Percentiles rank a stretch among this genome's conserved stretches.
These are phyloP conservation scores for Backusella tuberculispora DNA, from an alignment of 192 early-diverging fungal species.

Conservation along the genomic window DNA sequence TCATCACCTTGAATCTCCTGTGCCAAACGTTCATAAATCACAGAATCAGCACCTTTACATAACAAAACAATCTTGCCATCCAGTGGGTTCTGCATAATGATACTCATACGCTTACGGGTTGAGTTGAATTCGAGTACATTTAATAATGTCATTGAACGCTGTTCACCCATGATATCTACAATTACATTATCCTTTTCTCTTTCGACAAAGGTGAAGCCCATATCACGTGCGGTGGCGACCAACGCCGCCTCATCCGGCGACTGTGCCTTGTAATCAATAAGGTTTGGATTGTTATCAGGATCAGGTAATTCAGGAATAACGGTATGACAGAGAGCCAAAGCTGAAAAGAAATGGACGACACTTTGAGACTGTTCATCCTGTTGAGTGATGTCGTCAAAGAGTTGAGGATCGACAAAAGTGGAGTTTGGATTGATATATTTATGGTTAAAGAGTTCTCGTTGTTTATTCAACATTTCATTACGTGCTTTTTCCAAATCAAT, in stretches of 20 bases:
- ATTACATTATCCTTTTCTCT: constrained; percentile 72
- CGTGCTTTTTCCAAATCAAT: constrained; percentile 44
- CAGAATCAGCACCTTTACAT: constrained; percentile 94
- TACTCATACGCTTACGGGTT: constrained; percentile 93
- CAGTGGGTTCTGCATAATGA: constrained; percentile 74
- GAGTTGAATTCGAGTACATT: constrained; percentile 89
- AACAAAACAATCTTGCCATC: constrained; percentile 69
- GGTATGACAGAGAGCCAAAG: constrained; percentile 69
- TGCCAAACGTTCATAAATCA: constrained; percentile 80
- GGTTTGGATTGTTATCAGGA: constrained; percentile 45
- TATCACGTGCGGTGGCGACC: constrained; percentile 81
- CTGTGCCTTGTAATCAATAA: constrained; percentile 87
- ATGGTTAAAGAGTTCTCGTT: constrained; percentile 58
- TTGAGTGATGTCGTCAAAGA: constrained; percentile 25
- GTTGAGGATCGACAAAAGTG: constrained; percentile 68
- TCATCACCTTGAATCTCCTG: constrained; percentile 31
- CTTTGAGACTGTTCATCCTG: constrained; percentile 30
- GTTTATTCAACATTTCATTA: constrained; percentile 60
- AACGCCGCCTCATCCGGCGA: constrained; percentile 95
- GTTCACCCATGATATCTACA: constrained; percentile 79
- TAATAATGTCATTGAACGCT: constrained; percentile 63
- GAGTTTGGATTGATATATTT: constrained; percentile 64
- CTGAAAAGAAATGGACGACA: constrained; percentile 56
- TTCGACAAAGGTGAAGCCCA: constrained; percentile 81
- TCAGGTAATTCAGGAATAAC: constrained; percentile 60